phyloP scores from a whole-genome alignment of 202 grass and related monocot genomes.

The Digitaria exilis region DNA sequence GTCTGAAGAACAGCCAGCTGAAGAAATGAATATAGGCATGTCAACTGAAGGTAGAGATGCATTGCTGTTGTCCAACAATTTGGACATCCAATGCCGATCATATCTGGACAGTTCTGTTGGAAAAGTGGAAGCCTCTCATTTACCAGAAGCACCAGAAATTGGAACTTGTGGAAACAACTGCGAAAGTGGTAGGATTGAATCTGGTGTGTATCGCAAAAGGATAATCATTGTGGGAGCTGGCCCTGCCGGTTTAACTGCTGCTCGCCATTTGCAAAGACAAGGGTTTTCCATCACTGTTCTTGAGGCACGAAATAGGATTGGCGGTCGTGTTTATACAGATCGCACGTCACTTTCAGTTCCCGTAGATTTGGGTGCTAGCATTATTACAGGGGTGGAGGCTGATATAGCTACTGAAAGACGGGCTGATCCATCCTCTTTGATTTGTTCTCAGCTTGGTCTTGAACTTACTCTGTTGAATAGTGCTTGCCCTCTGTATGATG shows the following conservation, averaged over 20 bases:
- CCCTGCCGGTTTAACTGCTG: constrained; percentile 90
- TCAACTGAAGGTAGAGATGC: constrained; percentile 29
- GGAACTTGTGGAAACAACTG: constrained; percentile 41
- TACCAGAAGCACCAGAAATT: constrained; percentile 32
- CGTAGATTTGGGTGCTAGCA: constrained; percentile 99
- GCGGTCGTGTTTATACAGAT: constrained; percentile 95
- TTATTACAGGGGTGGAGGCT: constrained; percentile 97
- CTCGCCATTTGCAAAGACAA: constrained; percentile 83
- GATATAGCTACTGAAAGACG: constrained; percentile 96
- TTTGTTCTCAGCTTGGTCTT: constrained; percentile 94
- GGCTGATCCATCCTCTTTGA: constrained; percentile 92
- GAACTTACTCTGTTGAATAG: constrained; percentile 90
- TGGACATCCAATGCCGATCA: neutral
- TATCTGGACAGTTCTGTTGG: constrained; percentile 34
- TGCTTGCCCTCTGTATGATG: constrained; percentile 97
- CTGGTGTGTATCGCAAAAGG: constrained; percentile 45
- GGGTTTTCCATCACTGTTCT: constrained; percentile 93
- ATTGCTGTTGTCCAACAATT: constrained; percentile 16
- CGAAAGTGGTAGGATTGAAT: constrained; percentile 37
- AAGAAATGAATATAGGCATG: constrained; percentile 45
- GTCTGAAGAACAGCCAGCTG: constrained; percentile 30
- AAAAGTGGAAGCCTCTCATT: constrained; percentile 34
- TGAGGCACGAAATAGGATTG: constrained; percentile 88
- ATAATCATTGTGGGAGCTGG: constrained; percentile 93
- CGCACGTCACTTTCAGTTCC: constrained; percentile 87